These are phyloP conservation scores for Trichosporon faecale DNA, from an alignment of 1,284 basidiomycete species.

Conservation along the genomic window DNA sequence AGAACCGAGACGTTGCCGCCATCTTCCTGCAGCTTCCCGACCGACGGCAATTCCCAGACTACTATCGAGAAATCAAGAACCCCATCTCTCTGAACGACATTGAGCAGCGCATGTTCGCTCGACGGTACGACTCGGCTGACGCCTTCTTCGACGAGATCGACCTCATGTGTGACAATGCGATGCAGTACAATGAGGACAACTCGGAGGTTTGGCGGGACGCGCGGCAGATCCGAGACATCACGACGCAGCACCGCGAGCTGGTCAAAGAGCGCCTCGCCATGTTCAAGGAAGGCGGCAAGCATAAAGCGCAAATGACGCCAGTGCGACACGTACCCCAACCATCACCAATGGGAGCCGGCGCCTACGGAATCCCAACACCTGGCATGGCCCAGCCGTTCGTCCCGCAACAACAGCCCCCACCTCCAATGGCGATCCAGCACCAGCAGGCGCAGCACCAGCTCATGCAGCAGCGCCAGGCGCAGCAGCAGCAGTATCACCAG, in stretches of 20 bases:
- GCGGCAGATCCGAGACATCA: conserved; percentile 55
- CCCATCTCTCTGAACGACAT: conserved; percentile 82
- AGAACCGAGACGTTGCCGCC: conserved; percentile 64
- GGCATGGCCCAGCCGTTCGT: conserved; percentile 12
- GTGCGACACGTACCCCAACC: conserved; percentile 13
- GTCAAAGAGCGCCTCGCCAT: conserved; percentile 22
- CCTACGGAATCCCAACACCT: background rate
- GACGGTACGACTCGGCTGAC: conserved; percentile 64
- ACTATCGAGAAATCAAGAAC: conserved; percentile 78
- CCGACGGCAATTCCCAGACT: conserved; percentile 80
- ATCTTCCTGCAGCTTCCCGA: conserved; percentile 76
- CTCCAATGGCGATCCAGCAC: background rate
- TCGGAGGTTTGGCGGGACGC: conserved; percentile 84
- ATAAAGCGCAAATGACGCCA: conserved; percentile 1
- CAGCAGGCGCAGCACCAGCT: conserved; percentile 2
- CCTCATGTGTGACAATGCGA: conserved; percentile 83
- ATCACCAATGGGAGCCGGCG: background rate
- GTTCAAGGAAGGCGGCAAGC: conserved; percentile 9
- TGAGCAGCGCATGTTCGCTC: conserved; percentile 69
- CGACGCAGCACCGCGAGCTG: conserved; percentile 16
- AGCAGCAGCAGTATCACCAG: conserved; percentile 8
- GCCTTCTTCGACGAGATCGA: conserved; percentile 77
- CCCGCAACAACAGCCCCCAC: conserved; percentile 1
- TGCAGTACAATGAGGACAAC: conserved; percentile 80
- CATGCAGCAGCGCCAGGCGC: background rate